A percentile compares a stretch with the other conserved stretches of the same genome.
phyloP scores from a whole-genome alignment of 2,329 filamentous ascomycete species.

The Fusarium buxicola region DNA sequence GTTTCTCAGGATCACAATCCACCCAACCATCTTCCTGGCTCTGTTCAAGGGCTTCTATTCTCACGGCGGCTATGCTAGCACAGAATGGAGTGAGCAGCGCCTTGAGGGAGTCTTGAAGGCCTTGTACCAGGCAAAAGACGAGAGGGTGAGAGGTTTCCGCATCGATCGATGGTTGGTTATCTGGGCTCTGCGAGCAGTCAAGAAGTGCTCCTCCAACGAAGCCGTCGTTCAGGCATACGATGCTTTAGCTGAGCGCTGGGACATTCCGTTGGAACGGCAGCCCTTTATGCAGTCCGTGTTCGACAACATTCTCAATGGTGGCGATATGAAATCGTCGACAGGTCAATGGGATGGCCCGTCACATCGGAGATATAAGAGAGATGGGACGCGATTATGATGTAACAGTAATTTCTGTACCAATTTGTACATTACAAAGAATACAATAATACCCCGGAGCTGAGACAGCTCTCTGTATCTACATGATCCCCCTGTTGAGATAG shows the following conservation, averaged over 20 bases:
- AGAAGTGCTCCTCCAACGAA: constrained; percentile 65
- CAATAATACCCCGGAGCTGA: constrained; percentile 40
- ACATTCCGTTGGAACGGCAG: constrained; percentile 54
- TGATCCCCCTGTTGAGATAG: neutral
- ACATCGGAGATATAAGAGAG: constrained; percentile 43
- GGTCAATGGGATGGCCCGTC: constrained; percentile 42
- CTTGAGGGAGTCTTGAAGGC: constrained; percentile 76
- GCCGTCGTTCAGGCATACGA: constrained; percentile 67
- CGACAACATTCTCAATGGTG: constrained; percentile 54
- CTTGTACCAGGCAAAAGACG: constrained; percentile 67
- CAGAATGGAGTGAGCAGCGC: constrained; percentile 78
- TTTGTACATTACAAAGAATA: constrained; percentile 37
- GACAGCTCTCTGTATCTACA: constrained; percentile 27
- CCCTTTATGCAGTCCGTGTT: constrained; percentile 62
- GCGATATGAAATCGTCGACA: constrained; percentile 46
- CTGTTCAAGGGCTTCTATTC: constrained; percentile 84
- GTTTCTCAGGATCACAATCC: constrained; percentile 72
- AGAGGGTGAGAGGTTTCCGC: constrained; percentile 58
- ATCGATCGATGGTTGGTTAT: constrained; percentile 71
- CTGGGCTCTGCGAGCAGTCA: constrained; percentile 72
- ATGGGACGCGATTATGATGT: constrained; percentile 47
- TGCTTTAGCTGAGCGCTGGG: constrained; percentile 61
- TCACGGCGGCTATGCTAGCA: constrained; percentile 73
- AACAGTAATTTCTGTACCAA: constrained; percentile 41
- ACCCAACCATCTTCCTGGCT: constrained; percentile 81